Base-by-base conservation (phyloP, 140 eudicot species). In the Ambrosia hybrid region DNA sequence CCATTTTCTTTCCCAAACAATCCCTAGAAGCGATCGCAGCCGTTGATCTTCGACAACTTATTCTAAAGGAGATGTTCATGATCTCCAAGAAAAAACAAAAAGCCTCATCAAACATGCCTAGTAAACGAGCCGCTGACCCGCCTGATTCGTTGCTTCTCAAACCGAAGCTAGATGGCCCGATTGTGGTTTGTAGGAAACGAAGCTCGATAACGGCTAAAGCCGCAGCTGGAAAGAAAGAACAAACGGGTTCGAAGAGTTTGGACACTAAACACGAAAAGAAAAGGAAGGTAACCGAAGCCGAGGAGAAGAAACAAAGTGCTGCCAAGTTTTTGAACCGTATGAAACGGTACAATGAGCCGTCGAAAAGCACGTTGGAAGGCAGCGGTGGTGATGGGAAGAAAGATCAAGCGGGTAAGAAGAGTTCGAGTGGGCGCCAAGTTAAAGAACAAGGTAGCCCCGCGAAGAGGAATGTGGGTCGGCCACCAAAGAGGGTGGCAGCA, bases 161-260 rank as follows among this genome's bases (percentile, higher is more conserved):
- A 64, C 89, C 87, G 3, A 68, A 82, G 10, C 57, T 84, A 49
- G 13, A 83, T 1, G 88, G 86, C 4, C 80, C 86, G 9, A 68
- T 85, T 21, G 78, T 82, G 1, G 96, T 81, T n/a, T 90, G 95
- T 55, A 84, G 91, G 6, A 90, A 90, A 67, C 62, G 95, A 51
- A 90, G 95, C 83, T 87, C 96, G 15, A 77, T 90, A 33, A 82
- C 90, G 6, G 81, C 84, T 16, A 84, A 81, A 83, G 80, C 83
- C 0, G 75, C 79, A 0, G 82, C 78, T 2, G 81, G 81, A 51
- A 71, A 68, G 71, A 85, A 68, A 60, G 91, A 82, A 9, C 77
- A 74, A 68, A 30, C 69, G 39, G 85, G 74, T 58, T 60, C 33
- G 3, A 41, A 41, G 65, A 70, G 52, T 8, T 57, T 75, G 16